Evolutionary conservation across 2,329 filamentous ascomycete genomes (phyloP).

Genomic region (Fusarium pseudoanthophilum): DNA sequence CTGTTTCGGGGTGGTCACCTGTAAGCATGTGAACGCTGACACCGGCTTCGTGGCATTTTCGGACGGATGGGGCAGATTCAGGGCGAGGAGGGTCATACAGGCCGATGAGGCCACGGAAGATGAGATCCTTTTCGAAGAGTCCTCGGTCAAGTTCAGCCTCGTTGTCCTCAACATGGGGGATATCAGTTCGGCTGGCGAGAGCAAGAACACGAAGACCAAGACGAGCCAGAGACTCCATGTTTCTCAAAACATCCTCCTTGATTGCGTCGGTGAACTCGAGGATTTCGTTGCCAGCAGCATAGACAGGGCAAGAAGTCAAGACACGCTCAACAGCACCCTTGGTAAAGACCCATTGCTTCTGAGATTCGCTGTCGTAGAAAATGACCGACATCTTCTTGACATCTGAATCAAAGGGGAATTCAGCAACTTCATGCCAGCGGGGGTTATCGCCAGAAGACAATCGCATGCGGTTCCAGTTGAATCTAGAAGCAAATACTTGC

Average conservation of each 20-base stretch:
- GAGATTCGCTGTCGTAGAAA: constrained; percentile 58
- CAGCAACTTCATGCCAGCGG: constrained; percentile 68
- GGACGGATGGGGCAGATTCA: constrained; percentile 70
- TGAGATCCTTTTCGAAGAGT: constrained; percentile 68
- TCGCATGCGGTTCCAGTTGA: constrained; percentile 68
- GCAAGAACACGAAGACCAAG: constrained; percentile 77
- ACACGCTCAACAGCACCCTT: constrained; percentile 78
- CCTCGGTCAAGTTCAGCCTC: constrained; percentile 61
- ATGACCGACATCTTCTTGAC: constrained; percentile 83
- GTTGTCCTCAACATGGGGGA: constrained; percentile 48
- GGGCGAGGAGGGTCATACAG: constrained; percentile 78
- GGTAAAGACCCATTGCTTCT: constrained; percentile 64
- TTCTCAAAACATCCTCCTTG: constrained; percentile 67
- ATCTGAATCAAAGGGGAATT: constrained; percentile 79
- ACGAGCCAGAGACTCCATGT: constrained; percentile 74
- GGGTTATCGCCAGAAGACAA: constrained; percentile 62
- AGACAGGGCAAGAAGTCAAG: constrained; percentile 68
- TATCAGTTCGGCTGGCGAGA: constrained; percentile 65
- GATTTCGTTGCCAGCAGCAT: constrained; percentile 57
- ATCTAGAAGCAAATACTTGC: constrained; percentile 77
- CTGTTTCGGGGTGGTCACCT: constrained; percentile 74
- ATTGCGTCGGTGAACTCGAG: constrained; percentile 63
- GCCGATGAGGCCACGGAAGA: constrained; percentile 75
- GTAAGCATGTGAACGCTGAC: constrained; percentile 77
- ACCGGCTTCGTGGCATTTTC: constrained; percentile 68